Conservation (phyloP, 768 basidiomycete genomes). For the Macrolepiota dolichaula region DNA sequence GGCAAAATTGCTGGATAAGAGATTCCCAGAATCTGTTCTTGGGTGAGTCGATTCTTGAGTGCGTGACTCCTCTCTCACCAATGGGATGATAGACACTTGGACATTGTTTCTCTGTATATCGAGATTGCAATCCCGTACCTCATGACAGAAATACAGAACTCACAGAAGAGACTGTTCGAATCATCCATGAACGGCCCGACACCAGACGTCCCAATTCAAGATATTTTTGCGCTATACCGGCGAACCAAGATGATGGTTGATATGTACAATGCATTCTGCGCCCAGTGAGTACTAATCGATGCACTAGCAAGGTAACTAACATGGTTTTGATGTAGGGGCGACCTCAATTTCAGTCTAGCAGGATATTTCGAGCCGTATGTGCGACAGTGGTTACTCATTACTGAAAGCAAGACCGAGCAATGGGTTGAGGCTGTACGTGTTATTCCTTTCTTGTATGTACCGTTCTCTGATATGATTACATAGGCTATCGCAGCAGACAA, state of each 20-base stretch:
- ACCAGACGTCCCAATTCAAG: slow-evolving; percentile 85
- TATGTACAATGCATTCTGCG: slow-evolving; percentile 82
- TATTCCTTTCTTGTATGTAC: not conserved
- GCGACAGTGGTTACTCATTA: slow-evolving; percentile 83
- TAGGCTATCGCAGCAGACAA: slow-evolving; percentile 76
- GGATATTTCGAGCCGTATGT: slow-evolving; percentile 88
- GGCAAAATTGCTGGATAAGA: slow-evolving; percentile 80
- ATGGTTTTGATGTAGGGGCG: slow-evolving; percentile 34
- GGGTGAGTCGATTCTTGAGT: slow-evolving; percentile 45
- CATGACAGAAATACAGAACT: slow-evolving; percentile 61
- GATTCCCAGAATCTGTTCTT: slow-evolving; percentile 80
- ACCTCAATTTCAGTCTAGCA: slow-evolving; percentile 64
- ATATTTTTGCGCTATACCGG: slow-evolving; percentile 84
- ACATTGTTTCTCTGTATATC: slow-evolving; percentile 73
- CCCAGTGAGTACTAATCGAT: slow-evolving; percentile 50
- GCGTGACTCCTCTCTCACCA: slow-evolving; percentile 4
- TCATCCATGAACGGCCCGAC: slow-evolving; percentile 85
- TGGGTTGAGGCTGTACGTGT: slow-evolving; percentile 89
- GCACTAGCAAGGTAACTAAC: not conserved
- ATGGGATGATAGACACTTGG: slow-evolving; percentile 48
- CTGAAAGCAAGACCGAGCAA: slow-evolving; percentile 83
- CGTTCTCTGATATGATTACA: slow-evolving; percentile 1
- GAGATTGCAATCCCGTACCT: slow-evolving; percentile 65
- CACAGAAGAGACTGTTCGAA: slow-evolving; percentile 73
- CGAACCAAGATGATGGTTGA: slow-evolving; percentile 68